A percentile compares a stretch with the other conserved stretches of the same genome.
Conservation (phyloP, 768 basidiomycete species). For the Xerocomus brunneocitrinus region DNA sequence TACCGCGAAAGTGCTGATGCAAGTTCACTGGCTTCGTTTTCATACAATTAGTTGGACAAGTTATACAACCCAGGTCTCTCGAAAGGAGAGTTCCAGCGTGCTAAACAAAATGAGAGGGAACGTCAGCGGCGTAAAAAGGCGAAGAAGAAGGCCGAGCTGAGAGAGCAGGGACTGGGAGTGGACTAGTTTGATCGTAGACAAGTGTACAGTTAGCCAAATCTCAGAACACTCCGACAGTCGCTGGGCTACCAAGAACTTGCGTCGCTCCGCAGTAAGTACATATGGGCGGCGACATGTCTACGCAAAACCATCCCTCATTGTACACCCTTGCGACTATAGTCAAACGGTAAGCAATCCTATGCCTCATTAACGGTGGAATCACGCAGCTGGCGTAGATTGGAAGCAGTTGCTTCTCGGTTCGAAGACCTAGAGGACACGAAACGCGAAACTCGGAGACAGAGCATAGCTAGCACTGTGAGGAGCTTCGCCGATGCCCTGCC, state of each 20-base stretch:
- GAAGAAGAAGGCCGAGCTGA: conserved; percentile 54
- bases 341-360: conserved; percentile 55
- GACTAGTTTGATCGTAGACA: conserved; percentile 9
- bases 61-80: conserved; percentile 73
- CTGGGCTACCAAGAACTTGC: not conserved
- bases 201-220: not conserved
- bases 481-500: conserved; percentile 23
- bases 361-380: conserved; percentile 4
- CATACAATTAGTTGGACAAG: conserved; percentile 56
- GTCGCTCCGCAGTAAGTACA: not conserved
- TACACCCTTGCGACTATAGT: conserved; percentile 78
- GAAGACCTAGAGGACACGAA: conserved; percentile 79
- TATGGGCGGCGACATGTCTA: conserved; percentile 15
- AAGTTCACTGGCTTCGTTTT: conserved; percentile 1
- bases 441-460: conserved; percentile 24
- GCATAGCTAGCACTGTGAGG: conserved; percentile 27
- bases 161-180: conserved; percentile 12
- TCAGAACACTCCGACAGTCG: conserved; percentile 19
- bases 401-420: conserved; percentile 90
- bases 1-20: conserved; percentile 19
- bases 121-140: conserved; percentile 73
- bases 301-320: conserved; percentile 45
- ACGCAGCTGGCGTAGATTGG: conserved; percentile 50
- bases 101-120: conserved; percentile 74
- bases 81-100: conserved; percentile 60